Evolutionary conservation across 1,139 yeast species (phyloP), one percentile per base, ranked within the genome.

Genomic region (Yamadazyma spencermartinsiae): DNA sequence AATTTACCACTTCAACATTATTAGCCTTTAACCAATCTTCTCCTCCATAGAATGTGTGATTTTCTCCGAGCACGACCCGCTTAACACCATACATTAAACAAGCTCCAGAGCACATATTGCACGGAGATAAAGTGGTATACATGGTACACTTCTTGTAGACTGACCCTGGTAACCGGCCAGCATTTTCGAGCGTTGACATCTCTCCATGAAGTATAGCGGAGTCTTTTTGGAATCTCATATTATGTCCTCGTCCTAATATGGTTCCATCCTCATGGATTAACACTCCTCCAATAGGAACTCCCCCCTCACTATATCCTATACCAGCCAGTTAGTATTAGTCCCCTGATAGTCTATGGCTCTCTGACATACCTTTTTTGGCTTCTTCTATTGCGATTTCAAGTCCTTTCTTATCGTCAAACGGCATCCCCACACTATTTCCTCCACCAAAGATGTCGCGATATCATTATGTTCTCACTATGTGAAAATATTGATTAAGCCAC

Each of bases 81-180:
- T 82, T 80, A 48, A 90, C 74, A 26, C 96, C 96, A 63, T 89
- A 90, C 72, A 90, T 71, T 39, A 90, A 57, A 49, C 94, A 86
- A 12, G 96, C 95, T 14, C 98, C 98, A 6, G 95, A 79, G 57
- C 98, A 90, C 97, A 90, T 90, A 49, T 82, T 74, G 60, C 98
- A 90, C 2, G 98, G 97, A 5, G 96, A 86, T 48, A 90, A 69
- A 0, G 97, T 86, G 31, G 97, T 88, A 64, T 89, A 90, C 80
- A 90, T 79, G 48, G 83, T 85, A 63, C 82, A 82, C 55, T 70
- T 76, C 65, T 74, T 86, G 72, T 85, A 85, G 18, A 72, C 73
- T 26, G 68, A 67, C 4, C 87, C 90, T 15, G 77, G 76, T 40
- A 90, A 71, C 54, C 97, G 77, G 11, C 98, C 98, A 14, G 96